Evolutionary conservation across 2,329 filamentous ascomycete species (phyloP).

Genomic region (Beauveria rudraprayagi): DNA sequence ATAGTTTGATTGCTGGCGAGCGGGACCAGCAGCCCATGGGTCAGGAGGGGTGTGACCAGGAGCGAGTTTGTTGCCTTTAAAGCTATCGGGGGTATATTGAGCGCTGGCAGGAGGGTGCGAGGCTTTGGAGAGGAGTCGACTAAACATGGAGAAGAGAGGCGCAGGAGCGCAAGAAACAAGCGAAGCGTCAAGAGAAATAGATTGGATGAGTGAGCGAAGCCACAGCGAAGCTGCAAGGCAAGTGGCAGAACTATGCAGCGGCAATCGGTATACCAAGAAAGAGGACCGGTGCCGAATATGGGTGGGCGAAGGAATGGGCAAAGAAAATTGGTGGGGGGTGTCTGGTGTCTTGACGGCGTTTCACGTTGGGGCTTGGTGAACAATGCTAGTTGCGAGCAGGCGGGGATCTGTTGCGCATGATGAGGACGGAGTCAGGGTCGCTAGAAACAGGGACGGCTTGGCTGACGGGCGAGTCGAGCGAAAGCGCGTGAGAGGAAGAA

Average conservation of each 20-base stretch:
- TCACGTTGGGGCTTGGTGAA: conserved; percentile 20
- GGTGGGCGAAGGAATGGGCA: not conserved
- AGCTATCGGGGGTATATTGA: conserved; percentile 10
- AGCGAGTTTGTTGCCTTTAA: conserved; percentile 6
- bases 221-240: not conserved
- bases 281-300: not conserved
- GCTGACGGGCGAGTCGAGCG: conserved; percentile 5
- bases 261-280: not conserved
- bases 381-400: conserved; percentile 18
- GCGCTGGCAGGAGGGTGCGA: conserved; percentile 15
- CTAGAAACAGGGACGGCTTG: conserved; percentile 6
- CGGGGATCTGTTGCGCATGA: conserved; percentile 16
- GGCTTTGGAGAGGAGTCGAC: conserved; percentile 24
- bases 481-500: not conserved
- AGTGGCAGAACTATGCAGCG: not conserved
- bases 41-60: not conserved
- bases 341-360: conserved; percentile 16
- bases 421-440: conserved; percentile 13
- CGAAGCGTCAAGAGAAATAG: not conserved
- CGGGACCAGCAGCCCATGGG: conserved; percentile 2
- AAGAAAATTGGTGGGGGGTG: conserved; percentile 8
- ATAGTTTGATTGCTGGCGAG: not conserved
- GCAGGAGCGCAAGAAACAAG: not conserved
- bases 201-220: not conserved
- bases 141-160: conserved; percentile 28